Conservation (phyloP, 1,284 basidiomycete species). For the Ustilago crameri region DNA sequence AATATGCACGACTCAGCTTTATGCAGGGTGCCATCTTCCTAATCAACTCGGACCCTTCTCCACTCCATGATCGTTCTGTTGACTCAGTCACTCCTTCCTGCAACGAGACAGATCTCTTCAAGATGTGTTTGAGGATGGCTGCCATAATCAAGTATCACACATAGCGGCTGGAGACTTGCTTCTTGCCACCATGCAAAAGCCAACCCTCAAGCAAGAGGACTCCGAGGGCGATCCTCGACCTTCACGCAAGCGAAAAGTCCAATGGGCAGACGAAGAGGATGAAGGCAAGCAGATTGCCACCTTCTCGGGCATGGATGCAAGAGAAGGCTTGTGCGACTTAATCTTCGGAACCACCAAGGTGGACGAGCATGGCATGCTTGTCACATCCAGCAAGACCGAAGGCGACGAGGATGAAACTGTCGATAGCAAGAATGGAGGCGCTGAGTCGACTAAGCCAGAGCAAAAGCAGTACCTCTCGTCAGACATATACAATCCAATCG, state of each 20-base stretch:
- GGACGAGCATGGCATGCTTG: constrained; percentile 32
- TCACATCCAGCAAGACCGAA: neutral
- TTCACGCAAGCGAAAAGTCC: constrained; percentile 42
- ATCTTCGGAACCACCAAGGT: constrained; percentile 1
- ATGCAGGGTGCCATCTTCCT: constrained; percentile 2
- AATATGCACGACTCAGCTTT: constrained; percentile 15
- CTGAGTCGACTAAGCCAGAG: constrained; percentile 1
- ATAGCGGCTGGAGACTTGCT: constrained; percentile 2
- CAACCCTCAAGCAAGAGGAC: constrained; percentile 13
- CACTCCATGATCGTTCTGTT: neutral
- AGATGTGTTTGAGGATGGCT: too few relatives aligned
- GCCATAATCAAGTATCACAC: neutral
- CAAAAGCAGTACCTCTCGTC: constrained; percentile 32
- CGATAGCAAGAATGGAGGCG: neutral
- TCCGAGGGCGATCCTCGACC: neutral
- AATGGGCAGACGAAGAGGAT: constrained; percentile 44
- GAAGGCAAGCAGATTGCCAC: constrained; percentile 4
- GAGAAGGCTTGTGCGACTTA: neutral
- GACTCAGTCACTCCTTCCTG: too few relatives aligned
- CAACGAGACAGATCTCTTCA: too few relatives aligned
- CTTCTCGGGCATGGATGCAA: neutral
- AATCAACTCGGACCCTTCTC: neutral
- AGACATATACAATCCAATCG: constrained; percentile 76
- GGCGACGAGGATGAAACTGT: neutral
- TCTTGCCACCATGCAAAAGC: constrained; percentile 13